Conservation (phyloP, 345 rosid species). For the Hirschfeldia incana region DNA sequence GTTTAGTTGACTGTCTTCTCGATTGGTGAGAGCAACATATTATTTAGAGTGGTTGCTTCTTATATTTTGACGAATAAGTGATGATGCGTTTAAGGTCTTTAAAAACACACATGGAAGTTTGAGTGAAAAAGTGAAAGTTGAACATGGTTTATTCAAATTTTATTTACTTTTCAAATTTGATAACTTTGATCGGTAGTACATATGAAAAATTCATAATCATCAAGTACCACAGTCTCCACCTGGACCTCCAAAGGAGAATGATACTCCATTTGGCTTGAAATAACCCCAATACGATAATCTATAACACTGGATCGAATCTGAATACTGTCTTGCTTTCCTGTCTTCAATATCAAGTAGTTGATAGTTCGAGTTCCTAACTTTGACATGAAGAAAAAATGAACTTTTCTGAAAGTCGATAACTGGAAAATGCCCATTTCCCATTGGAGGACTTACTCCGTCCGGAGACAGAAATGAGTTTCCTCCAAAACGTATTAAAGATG, state of each 20-base stretch:
- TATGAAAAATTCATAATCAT: not conserved
- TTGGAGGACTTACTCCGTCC: too few relatives aligned
- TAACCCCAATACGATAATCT: constrained; percentile 10
- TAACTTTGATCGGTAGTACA: not conserved
- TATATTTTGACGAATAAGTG: not conserved
- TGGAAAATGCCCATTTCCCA: too few relatives aligned
- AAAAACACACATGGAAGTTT: not conserved
- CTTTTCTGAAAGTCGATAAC: too few relatives aligned
- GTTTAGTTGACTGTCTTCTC: too few relatives aligned
- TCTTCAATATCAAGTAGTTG: too few relatives aligned
- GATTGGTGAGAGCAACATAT: too few relatives aligned
- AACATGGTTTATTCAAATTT: not conserved
- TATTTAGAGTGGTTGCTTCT: too few relatives aligned
- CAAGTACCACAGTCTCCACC: constrained; percentile 25
- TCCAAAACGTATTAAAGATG: too few relatives aligned
- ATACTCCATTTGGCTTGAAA: not conserved
- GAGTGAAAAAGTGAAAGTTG: not conserved
- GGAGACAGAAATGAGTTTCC: too few relatives aligned
- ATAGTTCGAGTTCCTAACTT: too few relatives aligned
- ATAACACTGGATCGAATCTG: constrained; percentile 7
- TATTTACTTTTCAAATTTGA: too few relatives aligned
- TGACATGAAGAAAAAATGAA: too few relatives aligned
- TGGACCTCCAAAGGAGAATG: constrained; percentile 20
- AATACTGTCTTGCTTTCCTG: not conserved
- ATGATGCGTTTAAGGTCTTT: not conserved